Percentiles rank a stretch among this genome's conserved stretches.
phyloP scores from a whole-genome alignment of 805 yeast species.

The Cyberlindnera euphorbiiphila region DNA sequence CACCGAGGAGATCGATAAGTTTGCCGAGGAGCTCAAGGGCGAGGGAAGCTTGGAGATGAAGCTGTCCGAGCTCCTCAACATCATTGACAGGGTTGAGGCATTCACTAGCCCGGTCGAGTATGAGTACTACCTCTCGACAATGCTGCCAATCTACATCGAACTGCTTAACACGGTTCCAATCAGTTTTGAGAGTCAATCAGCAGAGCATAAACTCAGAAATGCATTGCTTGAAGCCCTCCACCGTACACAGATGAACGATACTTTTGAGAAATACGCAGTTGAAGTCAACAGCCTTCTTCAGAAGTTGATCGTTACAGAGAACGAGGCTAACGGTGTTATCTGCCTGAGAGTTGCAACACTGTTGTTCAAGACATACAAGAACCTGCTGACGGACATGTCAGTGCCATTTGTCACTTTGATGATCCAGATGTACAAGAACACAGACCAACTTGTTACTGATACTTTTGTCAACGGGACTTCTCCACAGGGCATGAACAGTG shows the following conservation, averaged over 20 bases:
- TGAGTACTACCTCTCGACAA: constrained; percentile 62
- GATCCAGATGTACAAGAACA: constrained; percentile 70
- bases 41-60: constrained; percentile 54
- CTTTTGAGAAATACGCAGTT: constrained; percentile 66
- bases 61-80: constrained; percentile 70
- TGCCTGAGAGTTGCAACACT: constrained; percentile 85
- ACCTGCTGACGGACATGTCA: constrained; percentile 62
- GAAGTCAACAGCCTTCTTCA: constrained; percentile 58
- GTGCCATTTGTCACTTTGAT: constrained; percentile 76
- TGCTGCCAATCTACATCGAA: constrained; percentile 66
- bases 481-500: constrained; percentile 30
- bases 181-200: constrained; percentile 59
- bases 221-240: constrained; percentile 75
- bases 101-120: constrained; percentile 80
- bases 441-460: constrained; percentile 69
- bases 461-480: constrained; percentile 46
- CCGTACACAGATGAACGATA: constrained; percentile 78
- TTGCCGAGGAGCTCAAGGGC: constrained; percentile 57
- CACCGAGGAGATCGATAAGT: constrained; percentile 56
- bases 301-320: constrained; percentile 63
- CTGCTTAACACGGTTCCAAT: constrained; percentile 66
- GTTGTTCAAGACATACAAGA: constrained; percentile 80
- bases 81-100: constrained; percentile 82
- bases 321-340: constrained; percentile 92
- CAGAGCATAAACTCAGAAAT: constrained; percentile 75